Conservation (phyloP, 176 grass and related monocot genomes). For the Tillandsia fasciculata region DNA sequence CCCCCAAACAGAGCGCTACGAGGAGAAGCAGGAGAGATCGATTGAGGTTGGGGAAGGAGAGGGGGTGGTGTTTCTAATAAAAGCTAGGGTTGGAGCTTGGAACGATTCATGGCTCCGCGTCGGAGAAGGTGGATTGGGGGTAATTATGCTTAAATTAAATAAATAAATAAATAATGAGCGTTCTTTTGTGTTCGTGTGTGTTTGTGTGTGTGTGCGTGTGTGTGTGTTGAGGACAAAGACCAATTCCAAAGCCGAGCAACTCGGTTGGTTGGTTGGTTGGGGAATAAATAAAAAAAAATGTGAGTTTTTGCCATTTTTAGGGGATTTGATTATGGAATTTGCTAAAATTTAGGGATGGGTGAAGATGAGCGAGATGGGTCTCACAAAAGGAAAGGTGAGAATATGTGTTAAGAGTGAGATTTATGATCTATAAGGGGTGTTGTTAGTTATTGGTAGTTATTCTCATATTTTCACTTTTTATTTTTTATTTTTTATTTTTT, state of each 20-base stretch:
- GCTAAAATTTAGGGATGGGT: too few species aligned
- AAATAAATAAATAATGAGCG: not conserved
- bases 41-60: slow-evolving; percentile 27
- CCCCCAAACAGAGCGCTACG: not conserved
- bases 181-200: not conserved
- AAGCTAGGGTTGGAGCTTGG: not conserved
- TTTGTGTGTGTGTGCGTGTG: not conserved
- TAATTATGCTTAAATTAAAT: too few species aligned
- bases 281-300: not conserved
- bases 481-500: too few species aligned
- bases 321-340: too few species aligned
- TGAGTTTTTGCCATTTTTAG: not conserved
- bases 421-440: too few species aligned
- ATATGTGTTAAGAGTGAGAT: too few species aligned
- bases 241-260: slow-evolving; percentile 2
- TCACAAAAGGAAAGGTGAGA: too few species aligned
- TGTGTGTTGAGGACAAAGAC: not conserved
- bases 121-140: not conserved
- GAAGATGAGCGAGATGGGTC: too few species aligned
- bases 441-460: too few species aligned
- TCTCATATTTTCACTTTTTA: too few species aligned
- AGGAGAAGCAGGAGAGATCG: slow-evolving; percentile 34
- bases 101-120: not conserved
- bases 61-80: slow-evolving; percentile 17
- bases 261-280: not conserved